Base-by-base conservation (phyloP, 805 yeast genomes). In the Sungouiozyma intestinalis region DNA sequence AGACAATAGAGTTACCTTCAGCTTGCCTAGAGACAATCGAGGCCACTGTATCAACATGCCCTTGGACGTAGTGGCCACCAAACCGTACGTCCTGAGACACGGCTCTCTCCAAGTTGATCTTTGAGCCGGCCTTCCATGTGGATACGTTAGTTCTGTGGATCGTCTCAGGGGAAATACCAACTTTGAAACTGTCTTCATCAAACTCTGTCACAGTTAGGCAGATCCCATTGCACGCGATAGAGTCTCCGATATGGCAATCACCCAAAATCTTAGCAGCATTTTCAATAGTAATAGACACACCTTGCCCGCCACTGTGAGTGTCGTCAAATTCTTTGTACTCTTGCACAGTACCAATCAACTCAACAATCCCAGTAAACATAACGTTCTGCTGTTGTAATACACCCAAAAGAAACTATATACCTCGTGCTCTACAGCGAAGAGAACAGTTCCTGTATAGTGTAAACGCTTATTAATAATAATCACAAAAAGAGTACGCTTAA, bases 31-130 rank as follows among this genome's bases (percentile, higher is more conserved):
- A 60, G 1, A 72, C 70, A 33, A 90, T 81, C 31, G 59, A 62
- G 2, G 96, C 96, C 31, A 81, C 72, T 0, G 96, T 85, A 60
- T 92, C 99, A 21, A 92, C 86, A 65, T 92, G 99, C 4, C 98
- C 99, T 55, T 92, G 98, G 2, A 92, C 99, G 48, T 90, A 76
- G 62, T 92, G 99, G 1, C 99, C 99, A 18, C 99, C 99, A 54
- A 88, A 77, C 48, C 98, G 70, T 5, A 79, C 85, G 41, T 84
- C 85, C 39, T 54, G 60, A 3, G 68, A 70, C 27, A 92, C 86
- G 0, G 99, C 99, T 45, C 99, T 71, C 62, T 92, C 99, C 47
- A 90, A 68, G 58, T 92, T 90, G 16, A 92, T 95, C 45, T 69
- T 71, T 16, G 73, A 60, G 2, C 85, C 88, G 1, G 44, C 38